Percentiles rank a stretch among this genome's conserved stretches.
Conservation (phyloP, 768 basidiomycete genomes). For the Candolleomyces efflorescens region DNA sequence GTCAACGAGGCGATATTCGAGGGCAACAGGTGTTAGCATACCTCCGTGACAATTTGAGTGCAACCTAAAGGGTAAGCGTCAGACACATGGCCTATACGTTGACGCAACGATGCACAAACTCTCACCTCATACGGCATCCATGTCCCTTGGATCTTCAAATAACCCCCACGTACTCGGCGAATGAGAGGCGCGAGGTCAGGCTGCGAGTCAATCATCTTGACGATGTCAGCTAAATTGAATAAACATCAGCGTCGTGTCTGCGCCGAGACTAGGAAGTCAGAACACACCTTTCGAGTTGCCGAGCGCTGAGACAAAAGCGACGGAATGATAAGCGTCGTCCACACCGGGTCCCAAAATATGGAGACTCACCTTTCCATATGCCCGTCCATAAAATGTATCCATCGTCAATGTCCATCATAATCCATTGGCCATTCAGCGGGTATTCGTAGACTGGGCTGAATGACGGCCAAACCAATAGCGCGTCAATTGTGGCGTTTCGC, state of each 20-base stretch:
- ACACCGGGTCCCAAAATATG: neutral
- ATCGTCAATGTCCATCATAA: slow-evolving; percentile 95
- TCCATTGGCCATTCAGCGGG: slow-evolving; percentile 85
- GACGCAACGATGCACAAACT: slow-evolving; percentile 16
- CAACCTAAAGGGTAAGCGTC: slow-evolving; percentile 46
- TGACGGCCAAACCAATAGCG: slow-evolving; percentile 3
- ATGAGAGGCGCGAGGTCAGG: slow-evolving; percentile 81
- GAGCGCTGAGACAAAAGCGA: slow-evolving; percentile 46
- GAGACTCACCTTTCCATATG: slow-evolving; percentile 80
- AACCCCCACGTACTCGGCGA: slow-evolving; percentile 81
- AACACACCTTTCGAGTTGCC: slow-evolving; percentile 81
- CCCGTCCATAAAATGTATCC: slow-evolving; percentile 92
- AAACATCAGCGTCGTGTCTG: neutral
- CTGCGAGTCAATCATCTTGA: slow-evolving; percentile 89
- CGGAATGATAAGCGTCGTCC: slow-evolving; percentile 6
- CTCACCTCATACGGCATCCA: slow-evolving; percentile 89
- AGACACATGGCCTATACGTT: slow-evolving; percentile 7
- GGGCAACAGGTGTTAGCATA: slow-evolving; percentile 28
- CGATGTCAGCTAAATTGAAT: slow-evolving; percentile 67
- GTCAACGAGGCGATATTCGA: slow-evolving; percentile 11
- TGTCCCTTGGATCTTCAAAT: slow-evolving; percentile 89
- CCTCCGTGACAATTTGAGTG: slow-evolving; percentile 76
- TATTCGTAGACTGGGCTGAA: slow-evolving; percentile 83
- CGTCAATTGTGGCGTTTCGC: slow-evolving; percentile 11
- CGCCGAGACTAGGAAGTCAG: slow-evolving; percentile 9